A percentile compares a stretch with the other conserved stretches of the same genome.
Evolutionary conservation across 345 rosid species (phyloP).

Genomic region (Murraya koenigii): DNA sequence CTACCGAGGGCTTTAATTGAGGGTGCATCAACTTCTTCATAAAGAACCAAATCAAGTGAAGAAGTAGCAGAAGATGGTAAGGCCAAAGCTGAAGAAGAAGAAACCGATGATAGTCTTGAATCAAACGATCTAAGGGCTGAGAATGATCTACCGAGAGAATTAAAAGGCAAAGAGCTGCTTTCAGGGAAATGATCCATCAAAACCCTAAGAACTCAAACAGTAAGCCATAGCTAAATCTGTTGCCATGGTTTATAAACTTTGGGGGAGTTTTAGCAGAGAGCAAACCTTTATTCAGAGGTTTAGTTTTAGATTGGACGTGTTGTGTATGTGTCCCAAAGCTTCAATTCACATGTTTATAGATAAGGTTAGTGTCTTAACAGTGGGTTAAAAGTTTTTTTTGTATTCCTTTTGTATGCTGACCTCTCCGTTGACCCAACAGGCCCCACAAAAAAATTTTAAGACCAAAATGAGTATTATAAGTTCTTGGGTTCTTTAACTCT

Average conservation of each 20-base stretch:
- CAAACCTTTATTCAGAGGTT: background rate
- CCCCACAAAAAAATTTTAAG: background rate
- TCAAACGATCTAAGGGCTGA: slow-evolving; percentile 1
- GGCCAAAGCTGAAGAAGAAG: slow-evolving; percentile 21
- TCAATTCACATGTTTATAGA: background rate
- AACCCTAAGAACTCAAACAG: slow-evolving; percentile 62
- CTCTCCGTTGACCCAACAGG: background rate
- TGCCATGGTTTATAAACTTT: slow-evolving; percentile 5
- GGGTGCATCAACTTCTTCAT: slow-evolving; percentile 43
- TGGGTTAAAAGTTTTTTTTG: background rate
- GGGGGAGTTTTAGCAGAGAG: background rate
- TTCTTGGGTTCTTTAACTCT: too few species aligned
- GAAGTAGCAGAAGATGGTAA: slow-evolving; percentile 30
- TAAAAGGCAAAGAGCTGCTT: slow-evolving; percentile 18
- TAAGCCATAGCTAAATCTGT: slow-evolving; percentile 29
- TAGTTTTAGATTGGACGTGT: background rate
- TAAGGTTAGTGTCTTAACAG: background rate
- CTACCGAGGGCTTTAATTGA: slow-evolving; percentile 55
- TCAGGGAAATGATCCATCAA: slow-evolving; percentile 52
- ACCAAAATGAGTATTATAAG: too few species aligned
- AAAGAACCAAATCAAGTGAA: slow-evolving; percentile 42
- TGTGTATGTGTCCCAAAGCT: background rate
- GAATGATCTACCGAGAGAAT: background rate
- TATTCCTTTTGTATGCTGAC: background rate
- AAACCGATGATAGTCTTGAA: background rate